phyloP scores from a whole-genome alignment of 2,329 filamentous ascomycete species.

The Orbilia quercus region DNA sequence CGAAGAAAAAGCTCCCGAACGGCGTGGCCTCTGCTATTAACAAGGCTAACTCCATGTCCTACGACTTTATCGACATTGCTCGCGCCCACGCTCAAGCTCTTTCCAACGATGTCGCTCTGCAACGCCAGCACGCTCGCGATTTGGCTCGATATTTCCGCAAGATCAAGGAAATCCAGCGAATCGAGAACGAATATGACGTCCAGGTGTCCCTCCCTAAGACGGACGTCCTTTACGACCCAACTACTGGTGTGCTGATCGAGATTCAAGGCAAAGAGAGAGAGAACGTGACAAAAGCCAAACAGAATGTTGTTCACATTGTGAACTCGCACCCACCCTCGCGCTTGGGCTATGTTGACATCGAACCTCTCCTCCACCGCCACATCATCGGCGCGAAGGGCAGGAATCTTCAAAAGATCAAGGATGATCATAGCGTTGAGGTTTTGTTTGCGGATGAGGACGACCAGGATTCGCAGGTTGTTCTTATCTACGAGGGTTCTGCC shows the following conservation, averaged over 20 bases:
- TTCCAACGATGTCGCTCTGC: conserved; percentile 68
- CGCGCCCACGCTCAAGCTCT: conserved; percentile 80
- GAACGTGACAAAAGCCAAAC: conserved; percentile 56
- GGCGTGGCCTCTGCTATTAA: conserved; percentile 88
- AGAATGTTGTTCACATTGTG: conserved; percentile 74
- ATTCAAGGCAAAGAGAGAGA: conserved; percentile 79
- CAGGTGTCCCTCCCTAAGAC: conserved; percentile 67
- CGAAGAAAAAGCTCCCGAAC: conserved; percentile 75
- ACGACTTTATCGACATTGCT: conserved; percentile 82
- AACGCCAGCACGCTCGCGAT: conserved; percentile 80
- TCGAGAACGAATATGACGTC: conserved; percentile 70
- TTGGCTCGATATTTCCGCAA: conserved; percentile 88
- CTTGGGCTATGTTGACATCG: conserved; percentile 74
- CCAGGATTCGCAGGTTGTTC: conserved; percentile 65
- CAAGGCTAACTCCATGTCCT: conserved; percentile 84
- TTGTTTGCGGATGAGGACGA: conserved; percentile 66
- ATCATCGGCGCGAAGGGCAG: conserved; percentile 76
- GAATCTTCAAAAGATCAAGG: conserved; percentile 74
- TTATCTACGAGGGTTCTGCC: conserved; percentile 67
- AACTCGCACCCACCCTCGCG: conserved; percentile 78
- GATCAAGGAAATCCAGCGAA: conserved; percentile 80
- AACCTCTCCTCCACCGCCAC: conserved; percentile 82
- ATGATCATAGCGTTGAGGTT: conserved; percentile 73
- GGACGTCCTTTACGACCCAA: conserved; percentile 57
- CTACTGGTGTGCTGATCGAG: conserved; percentile 54